A percentile compares a stretch with the other conserved stretches of the same genome.
phyloP scores from a whole-genome alignment of 495 filamentous ascomycete species.

The Lichenothelia convexa region DNA sequence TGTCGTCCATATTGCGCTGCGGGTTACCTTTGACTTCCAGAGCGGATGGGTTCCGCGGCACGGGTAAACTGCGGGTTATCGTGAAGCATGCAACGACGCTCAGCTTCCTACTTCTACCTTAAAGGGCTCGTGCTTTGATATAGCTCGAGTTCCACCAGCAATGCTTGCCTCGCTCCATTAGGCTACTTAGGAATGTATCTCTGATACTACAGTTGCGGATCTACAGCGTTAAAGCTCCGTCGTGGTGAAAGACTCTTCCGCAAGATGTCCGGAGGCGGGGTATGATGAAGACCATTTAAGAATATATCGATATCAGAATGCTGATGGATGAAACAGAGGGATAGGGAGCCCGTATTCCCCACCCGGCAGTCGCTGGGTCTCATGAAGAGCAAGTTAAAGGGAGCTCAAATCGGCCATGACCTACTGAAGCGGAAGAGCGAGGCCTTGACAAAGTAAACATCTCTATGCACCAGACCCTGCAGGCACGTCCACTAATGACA shows the following conservation, averaged over 20 bases:
- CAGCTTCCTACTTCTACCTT: too few species aligned
- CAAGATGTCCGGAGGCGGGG: constrained; percentile 42
- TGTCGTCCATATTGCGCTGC: neutral
- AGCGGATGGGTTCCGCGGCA: too few species aligned
- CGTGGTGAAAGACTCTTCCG: too few species aligned
- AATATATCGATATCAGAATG: constrained; percentile 3
- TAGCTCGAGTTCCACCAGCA: too few species aligned
- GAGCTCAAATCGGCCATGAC: constrained; percentile 38
- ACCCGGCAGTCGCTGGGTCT: constrained; percentile 89
- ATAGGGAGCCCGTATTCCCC: constrained; percentile 88
- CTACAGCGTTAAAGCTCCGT: too few species aligned
- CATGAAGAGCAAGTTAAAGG: constrained; percentile 99
- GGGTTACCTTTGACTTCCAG: too few species aligned
- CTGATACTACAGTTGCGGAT: too few species aligned
- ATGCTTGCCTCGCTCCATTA: too few species aligned
- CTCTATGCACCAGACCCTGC: neutral
- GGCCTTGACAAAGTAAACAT: constrained; percentile 24
- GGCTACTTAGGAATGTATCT: too few species aligned
- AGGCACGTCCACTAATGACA: neutral
- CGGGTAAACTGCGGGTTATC: too few species aligned
- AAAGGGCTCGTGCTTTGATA: too few species aligned
- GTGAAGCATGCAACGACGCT: too few species aligned
- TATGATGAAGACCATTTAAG: constrained; percentile 23
- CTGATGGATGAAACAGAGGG: constrained; percentile 20
- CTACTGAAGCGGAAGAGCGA: constrained; percentile 27